Evolutionary conservation across 345 rosid genomes (phyloP).

Genomic region (Brassica napus): Da-Ae NC_063452.1:58346501-58347000

Average conservation of each 20-base stretch:
- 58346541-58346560: slow-evolving; percentile 22
- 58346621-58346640: slow-evolving; percentile 55
- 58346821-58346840: slow-evolving; percentile 13
- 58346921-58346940: slow-evolving; percentile 33
- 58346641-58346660: slow-evolving; percentile 67
- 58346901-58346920: slow-evolving; percentile 50
- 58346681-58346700: slow-evolving; percentile 66
- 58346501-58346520: background rate
- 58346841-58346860: slow-evolving; percentile 11
- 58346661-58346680: slow-evolving; percentile 60
- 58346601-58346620: slow-evolving; percentile 5
- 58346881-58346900: slow-evolving; percentile 57
- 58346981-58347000: background rate
- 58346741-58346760: slow-evolving; percentile 56
- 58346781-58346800: slow-evolving; percentile 55
- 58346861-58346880: slow-evolving; percentile 47
- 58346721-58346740: slow-evolving; percentile 68
- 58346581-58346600: background rate
- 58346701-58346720: slow-evolving; percentile 55
- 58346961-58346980: slow-evolving; percentile 8
- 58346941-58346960: slow-evolving; percentile 16
- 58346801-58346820: slow-evolving; percentile 50
- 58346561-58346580: slow-evolving; percentile 26
- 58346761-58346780: slow-evolving; percentile 51
- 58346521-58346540: slow-evolving; percentile 12